These are phyloP conservation scores for Eragrostis curvula DNA, from an alignment of 176 grass and related monocot genomes.

Conservation along the genomic window DNA sequence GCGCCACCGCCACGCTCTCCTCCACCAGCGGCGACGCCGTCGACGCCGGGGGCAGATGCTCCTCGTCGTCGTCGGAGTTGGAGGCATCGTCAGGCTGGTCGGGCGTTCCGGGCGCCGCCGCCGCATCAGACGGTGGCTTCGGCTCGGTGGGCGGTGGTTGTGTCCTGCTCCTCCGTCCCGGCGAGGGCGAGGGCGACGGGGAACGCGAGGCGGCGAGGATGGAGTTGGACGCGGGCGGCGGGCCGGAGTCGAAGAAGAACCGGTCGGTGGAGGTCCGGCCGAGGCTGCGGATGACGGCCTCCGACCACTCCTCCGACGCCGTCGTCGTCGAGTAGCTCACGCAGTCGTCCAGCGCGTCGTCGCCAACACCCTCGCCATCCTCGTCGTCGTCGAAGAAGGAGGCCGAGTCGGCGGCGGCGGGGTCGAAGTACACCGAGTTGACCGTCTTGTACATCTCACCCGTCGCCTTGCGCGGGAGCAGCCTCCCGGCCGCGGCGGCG, in stretches of 20 bases:
- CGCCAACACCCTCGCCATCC: not conserved
- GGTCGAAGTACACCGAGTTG: slow-evolving; percentile 65
- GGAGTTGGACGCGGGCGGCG: slow-evolving; percentile 62
- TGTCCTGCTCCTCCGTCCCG: not conserved
- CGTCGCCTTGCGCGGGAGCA: slow-evolving; percentile 40
- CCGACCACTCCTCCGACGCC: slow-evolving; percentile 38
- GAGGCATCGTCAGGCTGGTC: not conserved
- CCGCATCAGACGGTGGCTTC: not conserved
- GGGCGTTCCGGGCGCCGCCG: too few relatives aligned
- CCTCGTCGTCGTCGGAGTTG: not conserved
- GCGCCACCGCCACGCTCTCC: slow-evolving; percentile 85
- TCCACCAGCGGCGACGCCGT: slow-evolving; percentile 45
- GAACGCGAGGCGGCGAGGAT: slow-evolving; percentile 43
- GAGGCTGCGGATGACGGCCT: slow-evolving; percentile 49
- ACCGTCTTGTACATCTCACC: slow-evolving; percentile 51
- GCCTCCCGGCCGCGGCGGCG: not conserved
- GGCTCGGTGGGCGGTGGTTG: too few relatives aligned
- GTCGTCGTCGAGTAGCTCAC: slow-evolving; percentile 20
- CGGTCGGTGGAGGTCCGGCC: slow-evolving; percentile 38
- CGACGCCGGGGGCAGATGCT: not conserved
- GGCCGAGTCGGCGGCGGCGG: slow-evolving; percentile 20
- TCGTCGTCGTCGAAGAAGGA: not conserved
- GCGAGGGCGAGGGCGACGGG: not conserved
- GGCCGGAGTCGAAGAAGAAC: slow-evolving; percentile 73
- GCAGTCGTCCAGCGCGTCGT: not conserved